Percentiles rank a stretch among this genome's conserved stretches.
Evolutionary conservation across 495 filamentous ascomycete species (phyloP).

Genomic region (Mycothermus thermophilus): DNA sequence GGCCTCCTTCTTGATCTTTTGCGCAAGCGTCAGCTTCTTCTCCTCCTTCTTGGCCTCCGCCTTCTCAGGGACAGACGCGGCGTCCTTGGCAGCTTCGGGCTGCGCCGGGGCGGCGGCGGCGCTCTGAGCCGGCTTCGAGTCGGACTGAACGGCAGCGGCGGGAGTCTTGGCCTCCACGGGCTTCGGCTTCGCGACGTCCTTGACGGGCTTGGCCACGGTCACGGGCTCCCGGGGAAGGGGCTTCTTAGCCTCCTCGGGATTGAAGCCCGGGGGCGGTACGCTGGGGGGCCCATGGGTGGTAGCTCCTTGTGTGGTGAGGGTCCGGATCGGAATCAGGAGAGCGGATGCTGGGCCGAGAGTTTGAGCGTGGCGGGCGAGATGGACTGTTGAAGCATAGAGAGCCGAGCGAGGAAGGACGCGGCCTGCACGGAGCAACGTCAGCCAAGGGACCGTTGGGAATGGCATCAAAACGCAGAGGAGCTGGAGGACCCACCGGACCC

Average conservation of each 20-base stretch:
- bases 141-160: background rate
- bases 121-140: background rate
- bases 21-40: conserved; percentile 63
- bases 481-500: conserved; percentile 23
- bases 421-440: conserved; percentile 18
- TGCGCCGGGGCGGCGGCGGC: too few relatives aligned
- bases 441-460: background rate
- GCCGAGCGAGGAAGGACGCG: conserved; percentile 25
- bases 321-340: conserved; percentile 49
- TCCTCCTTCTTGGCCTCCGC: conserved; percentile 54
- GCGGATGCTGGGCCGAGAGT: conserved; percentile 46
- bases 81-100: conserved; percentile 16
- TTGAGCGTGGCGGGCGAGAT: conserved; percentile 43
- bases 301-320: conserved; percentile 55
- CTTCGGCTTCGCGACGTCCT: conserved; percentile 20
- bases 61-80: conserved; percentile 16
- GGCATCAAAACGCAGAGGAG: conserved; percentile 6
- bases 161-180: background rate
- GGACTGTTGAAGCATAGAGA: conserved; percentile 32
- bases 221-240: conserved; percentile 46
- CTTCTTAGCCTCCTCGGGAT: conserved; percentile 79
- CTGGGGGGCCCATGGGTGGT: conserved; percentile 36
- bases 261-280: conserved; percentile 86
- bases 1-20: conserved; percentile 84
- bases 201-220: conserved; percentile 25